Evolutionary conservation across 768 basidiomycete species (phyloP), one percentile per base, ranked within the genome.

Genomic region (Agaricus subrufescens): DNA sequence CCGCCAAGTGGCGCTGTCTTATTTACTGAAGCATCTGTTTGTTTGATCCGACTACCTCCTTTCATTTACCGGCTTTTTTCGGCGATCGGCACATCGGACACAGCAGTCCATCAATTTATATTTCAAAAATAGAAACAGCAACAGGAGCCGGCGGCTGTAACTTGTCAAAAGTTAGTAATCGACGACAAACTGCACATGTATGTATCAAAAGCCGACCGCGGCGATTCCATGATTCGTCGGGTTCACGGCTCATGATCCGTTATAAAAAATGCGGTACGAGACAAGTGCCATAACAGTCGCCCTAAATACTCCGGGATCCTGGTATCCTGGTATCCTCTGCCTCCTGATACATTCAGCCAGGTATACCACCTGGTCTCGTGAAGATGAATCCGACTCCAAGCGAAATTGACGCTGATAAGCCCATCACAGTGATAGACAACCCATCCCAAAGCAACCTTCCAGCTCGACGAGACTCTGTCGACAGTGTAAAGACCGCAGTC

Each of bases 401-500:
- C 19, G 19, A 19, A 19, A 19, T 19, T 19, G 39, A 56, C 14
- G 38, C 19, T 40, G 19, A 15, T 25, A 50, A 50, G 40, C 5
- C 12, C n/a, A 34, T 14, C 34, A 8, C 15, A 25, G 12, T 8
- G 2, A n/a, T 14, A 30, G 37, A 38, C 47, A 38, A 39, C 30
- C 12, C 50, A 44, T 15, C 49, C 26, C 48, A 23, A 52, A 38
- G 19, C 4, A 25, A 27, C 38, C 58, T n/a, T 58, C 47, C 57
- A 29, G 48, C 50, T 26, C 30, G 23, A 23, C 23, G 40, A 37
- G 23, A 27, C 15, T 40, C 30, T 30, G 11, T 27, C 9, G 54
- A 55, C 26, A 55, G 37, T 34, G 26, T 30, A 29, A 34, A 40
- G 10, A 12, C 40, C 1, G 42, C 26, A n/a, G 40, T 67, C 30